Percentiles rank a stretch among this genome's conserved stretches.
These are phyloP conservation scores for Lactarius hengduanensis DNA, from an alignment of 768 basidiomycete species.

Conservation along the genomic window DNA sequence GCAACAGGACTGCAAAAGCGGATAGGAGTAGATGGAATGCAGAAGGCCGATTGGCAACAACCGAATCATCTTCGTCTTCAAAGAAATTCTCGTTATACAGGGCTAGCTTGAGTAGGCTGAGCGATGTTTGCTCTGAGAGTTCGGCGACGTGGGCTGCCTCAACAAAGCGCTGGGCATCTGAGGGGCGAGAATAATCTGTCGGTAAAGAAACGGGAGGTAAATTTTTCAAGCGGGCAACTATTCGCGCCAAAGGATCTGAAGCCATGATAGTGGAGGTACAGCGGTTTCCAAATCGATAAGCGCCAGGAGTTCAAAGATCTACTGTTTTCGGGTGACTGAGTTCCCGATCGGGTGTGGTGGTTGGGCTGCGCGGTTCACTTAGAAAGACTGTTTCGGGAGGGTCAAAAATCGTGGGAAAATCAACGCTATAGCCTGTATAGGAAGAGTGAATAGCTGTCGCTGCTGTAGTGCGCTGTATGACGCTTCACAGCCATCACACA, in stretches of 20 bases:
- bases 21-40: slow-evolving; percentile 90
- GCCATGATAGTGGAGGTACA: slow-evolving; percentile 31
- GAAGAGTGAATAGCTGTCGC: too few relatives aligned
- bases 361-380: too few relatives aligned
- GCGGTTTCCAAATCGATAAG: too few relatives aligned
- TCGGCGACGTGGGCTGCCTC: slow-evolving; percentile 76
- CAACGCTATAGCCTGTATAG: too few relatives aligned
- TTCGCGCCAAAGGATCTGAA: slow-evolving; percentile 45
- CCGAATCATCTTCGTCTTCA: slow-evolving; percentile 49
- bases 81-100: slow-evolving; percentile 62
- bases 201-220: slow-evolving; percentile 89
- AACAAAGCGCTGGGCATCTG: slow-evolving; percentile 70
- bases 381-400: too few relatives aligned
- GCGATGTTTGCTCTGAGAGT: slow-evolving; percentile 70
- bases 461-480: too few relatives aligned
- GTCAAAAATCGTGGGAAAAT: too few relatives aligned
- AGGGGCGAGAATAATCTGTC: slow-evolving; percentile 90
- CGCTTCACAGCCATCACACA: too few relatives aligned
- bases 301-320: too few relatives aligned
- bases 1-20: slow-evolving; percentile 88
- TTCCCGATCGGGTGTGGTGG: too few relatives aligned
- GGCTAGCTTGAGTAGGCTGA: slow-evolving; percentile 80
- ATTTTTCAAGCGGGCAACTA: slow-evolving; percentile 67
- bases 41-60: slow-evolving; percentile 54
- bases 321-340: too few relatives aligned